Conservation (phyloP, 2,329 filamentous ascomycete species). For the Cladophialophora chaetospira region DNA sequence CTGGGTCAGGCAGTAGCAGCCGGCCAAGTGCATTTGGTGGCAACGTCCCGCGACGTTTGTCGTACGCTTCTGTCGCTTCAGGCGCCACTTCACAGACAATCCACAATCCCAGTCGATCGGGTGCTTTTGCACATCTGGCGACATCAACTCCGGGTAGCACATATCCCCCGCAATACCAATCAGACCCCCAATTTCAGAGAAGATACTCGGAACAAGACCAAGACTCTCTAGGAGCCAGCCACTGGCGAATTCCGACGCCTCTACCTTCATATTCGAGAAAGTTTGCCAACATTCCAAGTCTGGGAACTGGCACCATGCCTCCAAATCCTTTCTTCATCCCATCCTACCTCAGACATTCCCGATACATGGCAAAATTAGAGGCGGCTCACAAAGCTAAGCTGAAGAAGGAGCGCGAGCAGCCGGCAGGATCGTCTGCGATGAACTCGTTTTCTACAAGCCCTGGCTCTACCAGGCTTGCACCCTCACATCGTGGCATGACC, state of each 20-base stretch:
- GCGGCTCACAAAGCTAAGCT: constrained; percentile 67
- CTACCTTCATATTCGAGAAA: constrained; percentile 53
- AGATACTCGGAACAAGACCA: constrained; percentile 47
- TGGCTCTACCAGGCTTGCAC: constrained; percentile 52
- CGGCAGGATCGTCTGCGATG: constrained; percentile 45
- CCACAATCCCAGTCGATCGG: constrained; percentile 46
- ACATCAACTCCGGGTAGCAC: constrained; percentile 38
- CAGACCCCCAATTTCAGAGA: constrained; percentile 39
- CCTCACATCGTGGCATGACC: constrained; percentile 74
- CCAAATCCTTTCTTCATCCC: constrained; percentile 71
- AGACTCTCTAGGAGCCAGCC: constrained; percentile 49
- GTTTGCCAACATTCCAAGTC: constrained; percentile 42
- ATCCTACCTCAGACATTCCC: constrained; percentile 77
- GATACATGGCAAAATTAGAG: constrained; percentile 75
- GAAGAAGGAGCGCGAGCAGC: constrained; percentile 53
- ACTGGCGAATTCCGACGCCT: constrained; percentile 46
- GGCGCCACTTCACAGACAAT: constrained; percentile 47
- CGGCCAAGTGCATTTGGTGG: constrained; percentile 19
- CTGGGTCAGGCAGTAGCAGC: constrained; percentile 18
- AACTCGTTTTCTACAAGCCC: constrained; percentile 56
- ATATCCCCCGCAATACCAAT: constrained; percentile 40
- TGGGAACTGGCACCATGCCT: constrained; percentile 32
- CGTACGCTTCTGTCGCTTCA: constrained; percentile 64
- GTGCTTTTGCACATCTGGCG: constrained; percentile 38
- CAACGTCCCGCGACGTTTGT: constrained; percentile 51